Base-by-base conservation (phyloP, 192 early-diverging fungal species). In the Mortierella hygrophila region DNA sequence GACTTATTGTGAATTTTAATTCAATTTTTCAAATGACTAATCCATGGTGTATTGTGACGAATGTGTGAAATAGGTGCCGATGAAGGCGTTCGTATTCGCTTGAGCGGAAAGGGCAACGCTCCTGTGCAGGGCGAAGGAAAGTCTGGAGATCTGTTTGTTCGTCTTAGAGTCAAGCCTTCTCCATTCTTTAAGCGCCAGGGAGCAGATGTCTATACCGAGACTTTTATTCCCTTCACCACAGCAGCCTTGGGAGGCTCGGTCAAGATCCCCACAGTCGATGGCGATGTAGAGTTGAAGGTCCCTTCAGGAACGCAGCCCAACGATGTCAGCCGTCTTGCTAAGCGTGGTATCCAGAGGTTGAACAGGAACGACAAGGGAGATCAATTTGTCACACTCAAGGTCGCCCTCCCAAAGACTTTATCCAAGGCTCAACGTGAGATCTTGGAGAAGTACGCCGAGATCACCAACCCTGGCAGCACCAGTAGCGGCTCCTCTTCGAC, bases 201-300 rank as follows among this genome's bases (percentile, higher is more conserved):
- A 21, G 76, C 90, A 2, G 95, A 98, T 79, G 90, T 99, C 35
- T 94, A 95, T 82, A 91, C 95, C 18, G 91, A 95, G 37, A 92
- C 94, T 6, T 83, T 83, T 3, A 89, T 99, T 23, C 98, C 98
- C 11, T 93, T 99, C 78, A 91, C 94, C 23, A 96, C 92, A 3
- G 98, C 98, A 8, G 89, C 97, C 9, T 88, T 99, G 52, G 98
- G 98, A 46, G 98, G 98, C 68, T 90, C 90, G 2, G 87, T 98
- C 9, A 91, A 93, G 9, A 93, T 99, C 21, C 97, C 97, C 3
- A 99, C 98, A 13, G 92, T 99, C 11, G 98, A 99, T 85, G 98
- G 98, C 42, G 96, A 98, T 79, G 97, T 99, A 1, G 98, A 99
- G 74, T 88, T 99, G 44, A 96, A 93, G 68, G 87, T 99, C 57